Percentiles rank a stretch among this genome's conserved stretches.
These are phyloP conservation scores for Juncus effusus DNA, from an alignment of 176 grass and related monocot species.

Conservation along the genomic window DNA sequence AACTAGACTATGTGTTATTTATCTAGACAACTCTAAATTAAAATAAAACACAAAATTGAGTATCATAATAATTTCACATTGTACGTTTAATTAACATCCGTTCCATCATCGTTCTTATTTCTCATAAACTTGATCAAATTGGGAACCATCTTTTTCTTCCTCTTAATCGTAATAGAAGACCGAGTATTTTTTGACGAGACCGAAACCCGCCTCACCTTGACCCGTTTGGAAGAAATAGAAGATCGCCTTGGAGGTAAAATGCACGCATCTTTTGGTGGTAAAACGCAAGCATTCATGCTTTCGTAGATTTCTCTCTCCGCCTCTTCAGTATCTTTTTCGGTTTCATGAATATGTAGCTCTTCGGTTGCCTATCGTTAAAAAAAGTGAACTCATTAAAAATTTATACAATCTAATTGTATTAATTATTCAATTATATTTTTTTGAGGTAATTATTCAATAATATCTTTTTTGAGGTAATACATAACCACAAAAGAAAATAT, in stretches of 20 bases:
- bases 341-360: not conserved
- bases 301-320: conserved; percentile 35
- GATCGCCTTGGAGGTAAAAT: conserved; percentile 40
- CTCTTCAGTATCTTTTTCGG: conserved; percentile 15
- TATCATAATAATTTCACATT: no score
- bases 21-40: no score
- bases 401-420: no score
- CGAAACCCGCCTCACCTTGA: conserved; percentile 23
- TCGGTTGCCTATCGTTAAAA: not conserved
- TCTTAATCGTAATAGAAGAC: conserved; percentile 66
- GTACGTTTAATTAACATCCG: not conserved
- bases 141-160: conserved; percentile 70
- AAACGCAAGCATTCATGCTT: conserved; percentile 20
- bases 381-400: no score
- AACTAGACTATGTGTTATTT: no score
- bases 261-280: conserved; percentile 26
- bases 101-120: conserved; percentile 17
- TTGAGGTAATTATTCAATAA: no score
- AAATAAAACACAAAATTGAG: no score
- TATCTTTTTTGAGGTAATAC: no score
- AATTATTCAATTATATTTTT: no score
- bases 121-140: conserved; percentile 72
- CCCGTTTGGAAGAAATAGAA: conserved; percentile 35
- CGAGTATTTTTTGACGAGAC: conserved; percentile 33
- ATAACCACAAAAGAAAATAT: no score